Evolutionary conservation across 2,329 filamentous ascomycete species (phyloP), one percentile per base, ranked within the genome.

Genomic region (Beauveria caledonica): DNA sequence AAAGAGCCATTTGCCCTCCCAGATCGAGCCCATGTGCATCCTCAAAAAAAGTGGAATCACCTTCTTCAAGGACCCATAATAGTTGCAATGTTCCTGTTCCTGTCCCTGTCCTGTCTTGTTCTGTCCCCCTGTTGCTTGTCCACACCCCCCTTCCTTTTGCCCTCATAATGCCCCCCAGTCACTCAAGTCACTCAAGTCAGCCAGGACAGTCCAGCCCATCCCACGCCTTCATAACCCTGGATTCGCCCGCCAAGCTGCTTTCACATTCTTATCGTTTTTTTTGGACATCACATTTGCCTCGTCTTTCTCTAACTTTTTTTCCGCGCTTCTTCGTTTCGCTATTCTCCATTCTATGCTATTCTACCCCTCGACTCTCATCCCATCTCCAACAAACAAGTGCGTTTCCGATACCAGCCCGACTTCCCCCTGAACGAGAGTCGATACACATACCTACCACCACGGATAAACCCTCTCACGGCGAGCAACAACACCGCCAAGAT

Each of bases 401-500:
- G 33, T 36, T 36, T 36, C 5, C 52, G 9, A 11, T 17, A 19
- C 15, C 9, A 51, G 5, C 13, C 13, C 46, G n/a, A 11, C n/a
- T 7, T 11, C 10, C 19, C 33, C 33, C 33, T 36, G 33, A 36
- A 13, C 33, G 11, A 36, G 33, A 36, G 11, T 36, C 11, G 33
- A 36, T 13, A 36, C 33, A 13, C 29, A 25, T 17, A 21, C 13
- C 11, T 15, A 36, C 5, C 33, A 36, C 33, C 13, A 36, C 33
- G 33, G 13, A 36, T 36, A 46, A 9, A 46, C 21, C 19, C 44
- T 11, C 44, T 46, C 44, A 46, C 44, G 44, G 44, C 11, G 44
- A 46, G 19, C 42, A 57, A 50, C 39, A 60, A 50, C 29, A 62
- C 53, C 61, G 63, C 57, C 71, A 77, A 69, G 58, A 92, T 92